Evolutionary conservation across 257 asterid species (phyloP).

Genomic region (Solanum chiquidenum): DNA sequence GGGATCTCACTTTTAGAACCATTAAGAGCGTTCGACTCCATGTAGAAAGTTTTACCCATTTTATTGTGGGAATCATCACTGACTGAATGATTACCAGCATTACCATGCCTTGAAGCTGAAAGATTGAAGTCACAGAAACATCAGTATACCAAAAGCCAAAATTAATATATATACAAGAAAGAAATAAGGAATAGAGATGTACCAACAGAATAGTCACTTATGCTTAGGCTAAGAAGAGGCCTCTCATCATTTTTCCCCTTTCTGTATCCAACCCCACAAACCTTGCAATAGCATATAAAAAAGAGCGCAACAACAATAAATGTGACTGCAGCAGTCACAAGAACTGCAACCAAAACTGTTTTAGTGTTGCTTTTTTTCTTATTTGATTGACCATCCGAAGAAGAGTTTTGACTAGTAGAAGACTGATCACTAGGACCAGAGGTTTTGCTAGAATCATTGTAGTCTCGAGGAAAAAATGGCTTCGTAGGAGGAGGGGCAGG

Average conservation of each 20-base stretch:
- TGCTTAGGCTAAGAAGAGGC: conserved; percentile 86
- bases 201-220: conserved; percentile 62
- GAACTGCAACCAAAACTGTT: conserved; percentile 53
- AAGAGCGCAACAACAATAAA: conserved; percentile 41
- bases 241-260: conserved; percentile 58
- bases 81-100: conserved; percentile 28
- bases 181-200: background rate
- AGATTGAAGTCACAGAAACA: conserved; percentile 4
- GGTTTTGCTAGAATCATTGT: conserved; percentile 12
- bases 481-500: conserved; percentile 37
- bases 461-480: conserved; percentile 41
- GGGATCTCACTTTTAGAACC: conserved; percentile 38
- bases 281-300: conserved; percentile 46
- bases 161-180: background rate
- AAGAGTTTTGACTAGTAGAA: background rate
- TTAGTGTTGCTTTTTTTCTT: conserved; percentile 21
- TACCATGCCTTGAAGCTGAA: conserved; percentile 52
- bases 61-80: conserved; percentile 14
- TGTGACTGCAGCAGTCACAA: conserved; percentile 61
- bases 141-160: conserved; percentile 2
- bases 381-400: conserved; percentile 16
- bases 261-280: conserved; percentile 35
- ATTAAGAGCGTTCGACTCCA: conserved; percentile 23
- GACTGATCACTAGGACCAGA: conserved; percentile 20
- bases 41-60: conserved; percentile 16